Evolutionary conservation across 768 basidiomycete species (phyloP), one percentile per base, ranked within the genome.

Genomic region (Thelephora aurantiotincta): DNA sequence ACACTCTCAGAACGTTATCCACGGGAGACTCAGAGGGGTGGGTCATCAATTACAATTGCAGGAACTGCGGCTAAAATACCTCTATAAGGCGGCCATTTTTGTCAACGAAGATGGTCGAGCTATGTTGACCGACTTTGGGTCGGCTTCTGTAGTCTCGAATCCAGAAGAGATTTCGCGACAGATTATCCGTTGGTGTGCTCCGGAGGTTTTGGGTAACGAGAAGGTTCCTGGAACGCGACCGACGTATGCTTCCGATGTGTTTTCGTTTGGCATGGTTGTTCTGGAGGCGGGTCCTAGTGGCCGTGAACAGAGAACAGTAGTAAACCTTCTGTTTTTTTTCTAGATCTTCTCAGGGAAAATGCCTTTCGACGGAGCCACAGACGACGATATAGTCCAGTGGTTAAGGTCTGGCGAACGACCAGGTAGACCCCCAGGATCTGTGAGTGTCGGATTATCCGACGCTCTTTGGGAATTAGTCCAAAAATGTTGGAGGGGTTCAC

Each of bases 221-320:
- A 9, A 4, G 26, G 26, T 30, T 30, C 9, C 26, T 30, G 26
- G 5, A 12, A 50, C 53, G 9, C 33, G 26, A 23, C 26, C 26
- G 26, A 30, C 26, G 26, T 26, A 48, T 13, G 47, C 51, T n/a
- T 30, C 26, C 26, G 57, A 58, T 43, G 44, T 58, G n/a, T 54
- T 56, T 35, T 49, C 57, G 4, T 58, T 54, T 22, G 51, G 35
- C 2, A 44, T 56, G 20, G 34, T 54, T 22, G 50, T 51, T 9
- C 35, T 52, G 18, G 53, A 56, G 37, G 55, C 54, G 16, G 2
- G 51, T 50, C n/a, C 11, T 18, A 30, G 26, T 30, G 26, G 26
- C 26, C n/a, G n/a, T 30, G 26, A 30, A 9, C 26, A 9, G 26
- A 30, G 26, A 30, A 9, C 26, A 9, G 26, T 30, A 9, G 9